Evolutionary conservation across 108 stramenopile genomes (phyloP).

Genomic region (Cyclotella distinguenda): DNA sequence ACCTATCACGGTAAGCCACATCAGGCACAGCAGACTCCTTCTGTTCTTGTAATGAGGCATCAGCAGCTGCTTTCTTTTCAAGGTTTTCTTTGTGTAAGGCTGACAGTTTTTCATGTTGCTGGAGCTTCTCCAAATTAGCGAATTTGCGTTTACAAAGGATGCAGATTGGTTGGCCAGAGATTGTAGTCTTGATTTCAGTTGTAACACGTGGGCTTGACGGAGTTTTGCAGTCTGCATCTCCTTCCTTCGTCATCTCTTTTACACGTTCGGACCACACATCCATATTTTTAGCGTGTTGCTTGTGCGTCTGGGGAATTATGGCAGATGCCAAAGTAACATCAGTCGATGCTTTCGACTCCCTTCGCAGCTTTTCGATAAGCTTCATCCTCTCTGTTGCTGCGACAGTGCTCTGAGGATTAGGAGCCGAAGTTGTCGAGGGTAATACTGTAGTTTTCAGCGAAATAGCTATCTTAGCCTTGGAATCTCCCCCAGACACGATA

Average conservation of each 20-base stretch:
- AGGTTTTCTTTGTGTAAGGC: slow-evolving; percentile 76
- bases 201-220: neutral
- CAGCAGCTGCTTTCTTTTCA: slow-evolving; percentile 42
- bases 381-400: slow-evolving; percentile 35
- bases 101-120: slow-evolving; percentile 68
- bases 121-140: slow-evolving; percentile 61
- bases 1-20: slow-evolving; percentile 35
- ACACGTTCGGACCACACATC: slow-evolving; percentile 73
- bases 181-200: slow-evolving; percentile 45
- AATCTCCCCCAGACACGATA: slow-evolving; percentile 16
- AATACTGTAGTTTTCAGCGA: slow-evolving; percentile 37
- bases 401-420: slow-evolving; percentile 8
- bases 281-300: slow-evolving; percentile 67
- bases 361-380: slow-evolving; percentile 29
- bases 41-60: slow-evolving; percentile 1
- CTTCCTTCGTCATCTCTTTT: slow-evolving; percentile 46
- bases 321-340: slow-evolving; percentile 1
- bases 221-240: neutral
- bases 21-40: slow-evolving; percentile 1
- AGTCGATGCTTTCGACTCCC: slow-evolving; percentile 23
- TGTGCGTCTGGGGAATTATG: slow-evolving; percentile 38
- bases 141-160: slow-evolving; percentile 76
- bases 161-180: slow-evolving; percentile 76
- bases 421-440: slow-evolving; percentile 6
- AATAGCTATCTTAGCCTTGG: slow-evolving; percentile 45